Base-by-base conservation (phyloP, 495 filamentous ascomycete genomes). In the Aspergillus avenaceus region DNA sequence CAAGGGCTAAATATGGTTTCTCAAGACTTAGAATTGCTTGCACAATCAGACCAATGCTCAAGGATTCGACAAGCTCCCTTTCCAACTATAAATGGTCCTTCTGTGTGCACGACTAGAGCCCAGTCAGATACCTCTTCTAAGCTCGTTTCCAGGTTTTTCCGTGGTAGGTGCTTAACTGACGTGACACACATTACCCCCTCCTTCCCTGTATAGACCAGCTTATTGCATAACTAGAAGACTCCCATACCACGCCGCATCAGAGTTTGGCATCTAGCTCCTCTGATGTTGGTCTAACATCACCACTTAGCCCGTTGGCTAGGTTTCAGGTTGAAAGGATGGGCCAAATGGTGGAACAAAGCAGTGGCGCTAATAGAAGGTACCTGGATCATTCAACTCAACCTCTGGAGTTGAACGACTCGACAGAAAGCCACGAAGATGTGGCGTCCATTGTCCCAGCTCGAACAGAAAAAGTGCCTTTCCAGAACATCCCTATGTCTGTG, bases 21-120 rank as follows among this genome's bases (percentile, higher is more conserved):
- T 27, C 3, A 21, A 75, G 72, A 75, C 28, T 58, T 71, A n/a
- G 69, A 74, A 16, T 42, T 75, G 9, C 54, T 75, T 11, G 67
- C 70, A 8, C 66, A 67, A 24, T 57, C 68, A 2, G 41, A 60
- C 29, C 29, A 38, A 34, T 36, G 38, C 8, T 5, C 40, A 13
- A 37, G 40, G 11, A 29, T n/a, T 23, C 42, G 48, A 9, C 28
- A 44, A 38, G 4, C 18, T 46, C 21, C 28, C 16, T 5, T 37
- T 16, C 31, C 16, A 14, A 24, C 28, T 41, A 9, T 41, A 34
- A 46, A 42, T n/a, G 8, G 43, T 28, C 2, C 25, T 11, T 19
- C n/a, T n/a, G n/a, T 31, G 11, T 37, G 47, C 8, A 14, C 26
- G 13, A 22, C 44, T 32, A 22, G 47, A 9, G 16, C 32, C 3